Evolutionary conservation across 768 basidiomycete species (phyloP).

Genomic region (Strobilomyces echinocephalus): DNA sequence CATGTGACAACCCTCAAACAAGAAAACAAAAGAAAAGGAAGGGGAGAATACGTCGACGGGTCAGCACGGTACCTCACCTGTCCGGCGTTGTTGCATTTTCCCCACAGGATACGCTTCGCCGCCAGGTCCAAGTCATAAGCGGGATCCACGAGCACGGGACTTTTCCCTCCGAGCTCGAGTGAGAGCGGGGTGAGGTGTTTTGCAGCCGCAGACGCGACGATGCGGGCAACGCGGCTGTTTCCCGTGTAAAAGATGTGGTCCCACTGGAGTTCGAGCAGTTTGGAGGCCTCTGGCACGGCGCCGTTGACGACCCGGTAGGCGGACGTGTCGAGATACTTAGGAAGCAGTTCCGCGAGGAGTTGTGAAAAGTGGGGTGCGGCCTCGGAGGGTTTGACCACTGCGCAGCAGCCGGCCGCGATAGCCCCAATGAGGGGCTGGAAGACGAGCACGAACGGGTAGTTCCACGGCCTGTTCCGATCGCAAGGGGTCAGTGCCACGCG

Average conservation of each 20-base stretch:
- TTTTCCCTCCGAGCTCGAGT: constrained; percentile 38
- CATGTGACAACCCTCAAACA: neutral
- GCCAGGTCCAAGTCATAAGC: constrained; percentile 43
- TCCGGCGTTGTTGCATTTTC: constrained; percentile 61
- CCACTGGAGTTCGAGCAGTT: constrained; percentile 29
- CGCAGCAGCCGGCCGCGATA: constrained; percentile 70
- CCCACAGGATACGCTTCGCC: constrained; percentile 64
- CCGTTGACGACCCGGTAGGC: constrained; percentile 54
- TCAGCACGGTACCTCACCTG: constrained; percentile 36
- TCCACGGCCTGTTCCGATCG: constrained; percentile 54
- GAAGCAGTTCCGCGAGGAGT: constrained; percentile 50
- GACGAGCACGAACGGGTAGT: constrained; percentile 54
- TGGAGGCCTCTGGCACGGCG: constrained; percentile 36
- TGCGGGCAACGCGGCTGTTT: constrained; percentile 24
- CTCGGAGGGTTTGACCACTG: constrained; percentile 66
- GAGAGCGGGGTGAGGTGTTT: constrained; percentile 33
- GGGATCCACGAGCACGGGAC: constrained; percentile 42
- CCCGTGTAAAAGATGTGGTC: constrained; percentile 39
- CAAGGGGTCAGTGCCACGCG: neutral
- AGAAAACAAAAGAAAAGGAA: neutral
- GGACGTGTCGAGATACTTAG: constrained; percentile 49
- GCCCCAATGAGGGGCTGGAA: constrained; percentile 64
- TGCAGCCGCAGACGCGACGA: constrained; percentile 24
- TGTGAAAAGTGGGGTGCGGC: constrained; percentile 40
- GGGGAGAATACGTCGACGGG: too few relatives aligned